A percentile compares a stretch with the other conserved stretches of the same genome.
phyloP scores from a whole-genome alignment of 768 basidiomycete genomes.

The Rhodocollybia butyracea region DNA sequence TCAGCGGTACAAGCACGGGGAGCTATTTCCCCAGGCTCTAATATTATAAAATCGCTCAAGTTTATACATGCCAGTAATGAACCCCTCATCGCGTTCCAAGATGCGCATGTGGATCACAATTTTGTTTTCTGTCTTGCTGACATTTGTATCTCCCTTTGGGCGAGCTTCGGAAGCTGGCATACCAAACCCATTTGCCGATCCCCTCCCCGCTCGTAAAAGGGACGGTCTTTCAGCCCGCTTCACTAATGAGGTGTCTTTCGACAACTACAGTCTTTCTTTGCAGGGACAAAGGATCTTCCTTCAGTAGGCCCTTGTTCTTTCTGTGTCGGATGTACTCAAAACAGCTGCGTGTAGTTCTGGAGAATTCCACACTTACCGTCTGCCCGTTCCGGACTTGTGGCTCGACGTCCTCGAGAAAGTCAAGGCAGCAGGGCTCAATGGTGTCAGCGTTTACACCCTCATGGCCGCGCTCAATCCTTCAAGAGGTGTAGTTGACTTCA shows the following conservation, averaged over 20 bases:
- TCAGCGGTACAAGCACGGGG: too few species aligned
- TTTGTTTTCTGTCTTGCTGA: not conserved
- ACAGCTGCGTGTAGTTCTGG: constrained; percentile 54
- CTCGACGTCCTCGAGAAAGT: constrained; percentile 78
- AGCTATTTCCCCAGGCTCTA: too few species aligned
- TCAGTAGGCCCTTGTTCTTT: constrained; percentile 44
- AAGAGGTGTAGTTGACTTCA: constrained; percentile 69
- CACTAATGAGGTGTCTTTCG: constrained; percentile 29
- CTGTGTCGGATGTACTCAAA: not conserved
- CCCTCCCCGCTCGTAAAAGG: not conserved
- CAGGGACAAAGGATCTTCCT: constrained; percentile 70
- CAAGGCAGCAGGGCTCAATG: constrained; percentile 79
- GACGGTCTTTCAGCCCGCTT: not conserved
- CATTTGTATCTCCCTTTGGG: not conserved
- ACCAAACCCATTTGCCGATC: not conserved
- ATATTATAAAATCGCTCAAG: not conserved
- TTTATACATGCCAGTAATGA: not conserved
- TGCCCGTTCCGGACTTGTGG: constrained; percentile 80
- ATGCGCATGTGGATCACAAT: not conserved
- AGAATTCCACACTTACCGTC: constrained; percentile 80
- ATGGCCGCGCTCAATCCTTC: constrained; percentile 79
- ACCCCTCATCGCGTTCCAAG: not conserved
- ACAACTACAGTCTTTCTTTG: constrained; percentile 70
- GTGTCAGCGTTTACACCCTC: constrained; percentile 74
- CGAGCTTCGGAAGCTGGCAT: not conserved